Evolutionary conservation across 176 grass and related monocot species (phyloP).

Genomic region (Musa acuminata): DNA sequence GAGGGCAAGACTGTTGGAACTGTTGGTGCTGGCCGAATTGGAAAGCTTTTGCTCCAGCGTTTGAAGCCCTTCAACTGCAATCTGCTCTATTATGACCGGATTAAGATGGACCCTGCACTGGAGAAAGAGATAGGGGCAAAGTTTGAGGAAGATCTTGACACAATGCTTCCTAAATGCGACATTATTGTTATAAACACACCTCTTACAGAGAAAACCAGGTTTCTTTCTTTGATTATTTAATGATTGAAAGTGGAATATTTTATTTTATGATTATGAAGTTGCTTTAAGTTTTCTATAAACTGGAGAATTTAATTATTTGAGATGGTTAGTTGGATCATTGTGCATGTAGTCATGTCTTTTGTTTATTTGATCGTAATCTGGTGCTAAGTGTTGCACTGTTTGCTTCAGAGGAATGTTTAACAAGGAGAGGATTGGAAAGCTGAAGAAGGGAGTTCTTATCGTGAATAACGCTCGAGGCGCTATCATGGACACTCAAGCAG

Average conservation of each 20-base stretch:
- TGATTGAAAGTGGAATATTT: background rate
- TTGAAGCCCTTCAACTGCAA: constrained; percentile 90
- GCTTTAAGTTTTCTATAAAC: too few species aligned
- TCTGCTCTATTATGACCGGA: constrained; percentile 72
- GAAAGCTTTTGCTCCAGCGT: constrained; percentile 64
- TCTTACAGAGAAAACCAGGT: constrained; percentile 96
- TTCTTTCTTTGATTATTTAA: background rate
- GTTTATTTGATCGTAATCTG: background rate
- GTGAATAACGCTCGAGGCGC: constrained; percentile 91
- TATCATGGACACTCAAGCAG: constrained; percentile 85
- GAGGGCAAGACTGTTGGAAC: constrained; percentile 83
- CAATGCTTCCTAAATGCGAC: constrained; percentile 88
- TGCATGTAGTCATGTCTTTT: background rate
- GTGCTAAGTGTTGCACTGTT: background rate
- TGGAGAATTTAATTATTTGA: too few species aligned
- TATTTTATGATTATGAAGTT: background rate
- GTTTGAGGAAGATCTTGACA: constrained; percentile 76
- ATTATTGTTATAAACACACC: constrained; percentile 79
- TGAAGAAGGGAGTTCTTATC: constrained; percentile 89
- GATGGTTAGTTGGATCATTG: background rate
- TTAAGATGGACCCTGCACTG: constrained; percentile 49
- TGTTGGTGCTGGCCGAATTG: constrained; percentile 76
- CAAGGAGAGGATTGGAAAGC: constrained; percentile 78
- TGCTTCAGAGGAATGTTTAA: constrained; percentile 78
- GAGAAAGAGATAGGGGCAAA: constrained; percentile 86